Base-by-base conservation (phyloP, 2,329 filamentous ascomycete genomes). In the Phyllachora maydis region DNA sequence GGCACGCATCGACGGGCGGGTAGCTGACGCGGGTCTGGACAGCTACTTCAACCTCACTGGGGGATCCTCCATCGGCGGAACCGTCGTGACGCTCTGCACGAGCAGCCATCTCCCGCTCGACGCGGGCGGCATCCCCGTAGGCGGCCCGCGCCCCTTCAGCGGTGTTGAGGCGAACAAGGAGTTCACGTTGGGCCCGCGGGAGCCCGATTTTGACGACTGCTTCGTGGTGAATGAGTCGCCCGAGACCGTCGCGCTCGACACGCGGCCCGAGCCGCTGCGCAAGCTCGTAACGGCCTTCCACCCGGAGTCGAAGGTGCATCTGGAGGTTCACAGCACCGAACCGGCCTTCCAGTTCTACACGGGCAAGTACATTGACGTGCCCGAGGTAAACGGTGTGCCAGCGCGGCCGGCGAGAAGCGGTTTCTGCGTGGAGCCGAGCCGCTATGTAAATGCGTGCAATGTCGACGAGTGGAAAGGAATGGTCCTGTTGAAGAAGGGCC, bases 291-390 rank as follows among this genome's bases (percentile, higher is more conserved):
- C 64, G 13, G 76, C 88, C 28, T 64, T 63, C 45, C 79, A 93
- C 45, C 66, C 79, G 5, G 56, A 55, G 23, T 74, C 70, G 14
- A 66, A 68, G 31, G 59, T 93, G 34, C 74, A 90, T 43, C 66
- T 95, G 23, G 78, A 93, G 47, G 74, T 92, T 5, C 56, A 69
- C 39, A 88, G 78, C 54, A 95, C 85, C 0, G 85, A 95, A 55
- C 88, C 88, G 0, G 78, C 81, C 0, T 95, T 93, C 58, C 85
- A 95, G 47, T 91, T 93, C 52, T 95, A 95, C 51, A 90, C 82
- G 0, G 88, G 85, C 33, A 73, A 77, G 41, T 73, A 70, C 40
- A 82, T 90, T 33, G 54, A 88, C 36, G 73, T 91, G 8, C 73
- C 77, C 0, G 16, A 17, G 16, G 16, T 17, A 6, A 9, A 17